A percentile compares a stretch with the other conserved stretches of the same genome.
phyloP scores from a whole-genome alignment of 306 rosid species.

The Malus domestica region ASM211411v1 NC_041795.1:27542001-27542500 shows the following conservation, averaged over 20 bases:
- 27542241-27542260: conserved; percentile 59
- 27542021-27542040: conserved; percentile 69
- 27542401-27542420: conserved; percentile 82
- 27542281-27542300: conserved; percentile 78
- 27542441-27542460: conserved; percentile 64
- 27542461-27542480: conserved; percentile 78
- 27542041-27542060: conserved; percentile 83
- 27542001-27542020: conserved; percentile 63
- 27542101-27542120: conserved; percentile 72
- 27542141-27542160: conserved; percentile 65
- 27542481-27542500: conserved; percentile 72
- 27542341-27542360: conserved; percentile 77
- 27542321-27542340: conserved; percentile 74
- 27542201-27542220: conserved; percentile 68
- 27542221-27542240: conserved; percentile 83
- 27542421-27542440: conserved; percentile 80
- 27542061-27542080: conserved; percentile 64
- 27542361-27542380: conserved; percentile 64
- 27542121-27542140: conserved; percentile 69
- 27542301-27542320: conserved; percentile 63
- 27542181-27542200: conserved; percentile 64
- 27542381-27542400: conserved; percentile 67
- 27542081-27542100: conserved; percentile 60
- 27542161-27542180: conserved; percentile 67
- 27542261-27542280: conserved; percentile 61